Evolutionary conservation across 345 rosid genomes (phyloP).

Genomic region (Heritiera littoralis): DNA sequence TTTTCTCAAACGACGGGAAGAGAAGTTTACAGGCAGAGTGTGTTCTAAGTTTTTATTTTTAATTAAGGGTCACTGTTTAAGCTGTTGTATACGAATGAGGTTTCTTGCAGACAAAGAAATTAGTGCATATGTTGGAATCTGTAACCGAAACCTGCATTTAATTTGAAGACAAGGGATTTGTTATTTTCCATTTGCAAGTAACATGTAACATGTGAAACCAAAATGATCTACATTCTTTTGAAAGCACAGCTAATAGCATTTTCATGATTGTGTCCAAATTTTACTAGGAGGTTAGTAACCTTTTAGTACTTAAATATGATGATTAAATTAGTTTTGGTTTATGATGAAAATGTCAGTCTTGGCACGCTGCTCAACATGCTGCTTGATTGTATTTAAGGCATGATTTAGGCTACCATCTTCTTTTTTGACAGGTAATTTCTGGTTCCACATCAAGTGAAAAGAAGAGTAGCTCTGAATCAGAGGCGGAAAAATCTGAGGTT

Average conservation of each 20-base stretch:
- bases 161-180: background rate
- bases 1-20: background rate
- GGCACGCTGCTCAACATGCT: background rate
- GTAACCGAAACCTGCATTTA: background rate
- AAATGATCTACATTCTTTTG: background rate
- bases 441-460: constrained; percentile 63
- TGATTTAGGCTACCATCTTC: constrained; percentile 7
- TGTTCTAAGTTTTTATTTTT: background rate
- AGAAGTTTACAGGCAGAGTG: background rate
- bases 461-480: constrained; percentile 44
- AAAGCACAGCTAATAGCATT: background rate
- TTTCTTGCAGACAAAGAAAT: background rate
- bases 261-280: background rate
- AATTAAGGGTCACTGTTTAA: background rate
- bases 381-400: background rate
- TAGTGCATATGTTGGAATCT: background rate
- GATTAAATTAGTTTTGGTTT: background rate
- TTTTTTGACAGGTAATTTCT: constrained; percentile 56
- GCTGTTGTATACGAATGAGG: background rate
- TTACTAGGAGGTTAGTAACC: constrained; percentile 8
- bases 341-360: background rate
- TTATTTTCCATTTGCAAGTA: background rate
- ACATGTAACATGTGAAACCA: background rate
- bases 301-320: background rate
- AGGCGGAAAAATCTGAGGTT: constrained; percentile 66